Percentiles rank a stretch among this genome's conserved stretches.
These are phyloP conservation scores for Litchi chinensis DNA, from an alignment of 345 rosid species.

Conservation along the genomic window DNA sequence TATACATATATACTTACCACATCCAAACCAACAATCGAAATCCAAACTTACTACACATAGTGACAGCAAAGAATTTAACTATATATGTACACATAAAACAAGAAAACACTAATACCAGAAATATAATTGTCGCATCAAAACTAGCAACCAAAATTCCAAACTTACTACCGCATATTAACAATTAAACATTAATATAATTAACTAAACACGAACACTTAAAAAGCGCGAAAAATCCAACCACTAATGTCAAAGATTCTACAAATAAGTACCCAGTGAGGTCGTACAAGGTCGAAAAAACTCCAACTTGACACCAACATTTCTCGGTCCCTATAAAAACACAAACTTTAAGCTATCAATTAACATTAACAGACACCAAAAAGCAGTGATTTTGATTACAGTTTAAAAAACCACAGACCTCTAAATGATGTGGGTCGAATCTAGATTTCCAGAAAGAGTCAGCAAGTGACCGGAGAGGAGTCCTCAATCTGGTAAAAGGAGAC, in stretches of 20 bases:
- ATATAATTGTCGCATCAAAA: too few species aligned
- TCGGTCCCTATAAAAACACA: slow-evolving; percentile 40
- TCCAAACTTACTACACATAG: neutral
- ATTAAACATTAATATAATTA: too few species aligned
- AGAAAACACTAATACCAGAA: too few species aligned
- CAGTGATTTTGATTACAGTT: neutral
- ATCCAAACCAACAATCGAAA: neutral
- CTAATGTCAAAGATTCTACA: neutral
- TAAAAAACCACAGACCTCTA: slow-evolving; percentile 8
- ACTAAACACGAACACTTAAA: too few species aligned
- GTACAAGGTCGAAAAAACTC: slow-evolving; percentile 39
- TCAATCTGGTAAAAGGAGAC: slow-evolving; percentile 18
- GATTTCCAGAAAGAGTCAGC: slow-evolving; percentile 17
- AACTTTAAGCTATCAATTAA: neutral
- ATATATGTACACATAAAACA: neutral
- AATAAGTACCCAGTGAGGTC: slow-evolving; percentile 44
- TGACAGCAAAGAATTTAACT: neutral
- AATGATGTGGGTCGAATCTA: slow-evolving; percentile 17
- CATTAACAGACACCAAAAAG: neutral
- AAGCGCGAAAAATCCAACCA: neutral
- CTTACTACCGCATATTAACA: too few species aligned
- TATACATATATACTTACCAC: neutral
- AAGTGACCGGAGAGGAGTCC: slow-evolving; percentile 22
- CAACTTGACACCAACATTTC: slow-evolving; percentile 25
- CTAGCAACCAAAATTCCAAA: too few species aligned